A percentile compares a stretch with the other conserved stretches of the same genome.
Evolutionary conservation across 2,329 filamentous ascomycete genomes (phyloP).

Genomic region (Cladophialophora immunda): DNA sequence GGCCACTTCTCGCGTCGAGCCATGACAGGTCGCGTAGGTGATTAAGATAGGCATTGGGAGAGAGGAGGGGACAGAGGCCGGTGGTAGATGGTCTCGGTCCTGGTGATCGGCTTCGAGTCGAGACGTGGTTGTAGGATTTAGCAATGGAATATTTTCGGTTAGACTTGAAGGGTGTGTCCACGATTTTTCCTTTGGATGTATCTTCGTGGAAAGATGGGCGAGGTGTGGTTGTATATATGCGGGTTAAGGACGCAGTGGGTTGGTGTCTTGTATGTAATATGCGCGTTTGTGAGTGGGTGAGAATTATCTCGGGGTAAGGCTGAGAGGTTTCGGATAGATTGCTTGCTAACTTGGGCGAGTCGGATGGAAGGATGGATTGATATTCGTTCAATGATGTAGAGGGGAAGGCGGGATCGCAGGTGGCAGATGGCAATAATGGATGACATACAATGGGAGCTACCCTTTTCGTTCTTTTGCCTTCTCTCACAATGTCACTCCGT

Average conservation of each 20-base stretch:
- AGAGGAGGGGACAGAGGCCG: neutral
- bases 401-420: neutral
- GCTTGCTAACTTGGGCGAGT: neutral
- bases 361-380: neutral
- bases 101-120: neutral
- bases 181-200: neutral
- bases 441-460: neutral
- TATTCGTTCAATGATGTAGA: neutral
- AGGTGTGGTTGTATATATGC: neutral
- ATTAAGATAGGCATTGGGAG: slow-evolving; percentile 32
- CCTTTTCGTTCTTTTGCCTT: neutral
- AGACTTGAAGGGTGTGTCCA: neutral
- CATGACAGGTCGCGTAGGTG: slow-evolving; percentile 33
- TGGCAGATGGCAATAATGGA: neutral
- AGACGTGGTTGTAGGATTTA: neutral
- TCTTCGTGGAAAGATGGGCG: neutral
- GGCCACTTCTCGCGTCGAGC: slow-evolving; percentile 34
- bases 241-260: neutral
- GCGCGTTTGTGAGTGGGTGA: neutral
- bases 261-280: neutral
- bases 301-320: slow-evolving; percentile 1
- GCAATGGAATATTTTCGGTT: neutral
- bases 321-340: neutral
- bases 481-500: neutral
- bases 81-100: neutral